Evolutionary conservation across 768 basidiomycete species (phyloP), one percentile per base, ranked within the genome.

Genomic region (Tulasnella sp.): DNA sequence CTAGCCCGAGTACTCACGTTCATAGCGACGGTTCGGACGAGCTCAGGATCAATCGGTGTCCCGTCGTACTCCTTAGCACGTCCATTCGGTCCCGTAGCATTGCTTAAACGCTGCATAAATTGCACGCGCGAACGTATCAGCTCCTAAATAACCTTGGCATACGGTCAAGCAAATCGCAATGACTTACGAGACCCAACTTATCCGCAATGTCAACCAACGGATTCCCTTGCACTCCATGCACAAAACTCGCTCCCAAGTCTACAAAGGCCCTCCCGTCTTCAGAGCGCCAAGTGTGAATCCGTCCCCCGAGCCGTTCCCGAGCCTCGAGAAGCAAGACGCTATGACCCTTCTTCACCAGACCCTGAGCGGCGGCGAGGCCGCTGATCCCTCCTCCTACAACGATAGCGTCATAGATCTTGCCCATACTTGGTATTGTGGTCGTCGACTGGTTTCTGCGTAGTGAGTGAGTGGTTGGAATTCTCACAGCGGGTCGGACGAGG

Each of bases 321-420:
- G 74, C 74, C 41, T 75, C 74, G 67, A 75, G 71, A 17, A 75
- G 22, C 37, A 75, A 29, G 8, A 75, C 74, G 14, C 40, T 69
- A n/a, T 39, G 64, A 14, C 74, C 74, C 22, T 29, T 26, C 32
- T 47, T 64, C 7, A 66, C 32, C 4, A 75, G 67, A 22, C 52
- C 19, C 35, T 39, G 32, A 22, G 74, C 74, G 16, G 74, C 74
- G 17, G 67, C 72, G 1, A 75, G 74, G 5, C 74, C 74, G 41
- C 69, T 72, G 59, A 75, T 75, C 22, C 74, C 74, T 8, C 59
- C 74, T 34, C 74, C 74, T 34, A 75, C 62, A 67, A 75, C 66
- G 37, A 75, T 59, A 39, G 73, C 74, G 39, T 72, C 71, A 29
- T 69, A 69, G 1, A 65, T 59, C 52, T 59, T 59, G 52, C 52